Percentiles rank a stretch among this genome's conserved stretches.
These are phyloP conservation scores for Umbelopsis vinacea DNA, from an alignment of 192 early-diverging fungal species.

Conservation along the genomic window DNA sequence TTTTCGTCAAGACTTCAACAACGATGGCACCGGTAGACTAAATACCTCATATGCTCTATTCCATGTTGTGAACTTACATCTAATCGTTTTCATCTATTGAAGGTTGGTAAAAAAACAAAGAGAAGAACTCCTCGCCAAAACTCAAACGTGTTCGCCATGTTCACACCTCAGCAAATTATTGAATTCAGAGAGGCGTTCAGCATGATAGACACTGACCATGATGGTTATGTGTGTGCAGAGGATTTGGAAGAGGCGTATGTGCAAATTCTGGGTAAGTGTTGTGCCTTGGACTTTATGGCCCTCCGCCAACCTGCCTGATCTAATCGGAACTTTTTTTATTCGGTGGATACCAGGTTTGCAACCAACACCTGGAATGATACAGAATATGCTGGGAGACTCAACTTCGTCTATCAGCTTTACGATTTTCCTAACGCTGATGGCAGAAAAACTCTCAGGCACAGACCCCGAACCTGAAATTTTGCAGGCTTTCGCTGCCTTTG, in stretches of 20 bases:
- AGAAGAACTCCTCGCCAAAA: constrained; percentile 92
- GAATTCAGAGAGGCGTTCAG: constrained; percentile 98
- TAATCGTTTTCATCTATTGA: background rate
- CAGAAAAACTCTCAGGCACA: constrained; percentile 88
- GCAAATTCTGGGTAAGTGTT: constrained; percentile 64
- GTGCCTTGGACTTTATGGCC: background rate
- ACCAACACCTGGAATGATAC: constrained; percentile 80
- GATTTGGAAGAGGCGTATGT: constrained; percentile 91
- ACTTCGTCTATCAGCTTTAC: constrained; percentile 95
- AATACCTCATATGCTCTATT: background rate
- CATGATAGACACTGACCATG: constrained; percentile 92
- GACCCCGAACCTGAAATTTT: constrained; percentile 92
- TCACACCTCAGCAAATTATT: constrained; percentile 93
- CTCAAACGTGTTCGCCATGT: constrained; percentile 98
- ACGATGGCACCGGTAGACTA: constrained; percentile 1
- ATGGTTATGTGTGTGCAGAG: constrained; percentile 90
- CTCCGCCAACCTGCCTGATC: background rate
- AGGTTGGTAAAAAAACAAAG: constrained; percentile 65
- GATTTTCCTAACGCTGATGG: constrained; percentile 96
- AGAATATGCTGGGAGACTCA: constrained; percentile 90
- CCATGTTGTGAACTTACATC: background rate
- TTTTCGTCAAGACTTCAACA: background rate
- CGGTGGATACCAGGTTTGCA: constrained; percentile 56
- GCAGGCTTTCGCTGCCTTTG: constrained; percentile 93
- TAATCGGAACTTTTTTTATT: constrained; percentile 12